A percentile compares a stretch with the other conserved stretches of the same genome.
These are phyloP conservation scores for Populus euphratica DNA, from an alignment of 345 rosid species.

Conservation along the genomic window DNA sequence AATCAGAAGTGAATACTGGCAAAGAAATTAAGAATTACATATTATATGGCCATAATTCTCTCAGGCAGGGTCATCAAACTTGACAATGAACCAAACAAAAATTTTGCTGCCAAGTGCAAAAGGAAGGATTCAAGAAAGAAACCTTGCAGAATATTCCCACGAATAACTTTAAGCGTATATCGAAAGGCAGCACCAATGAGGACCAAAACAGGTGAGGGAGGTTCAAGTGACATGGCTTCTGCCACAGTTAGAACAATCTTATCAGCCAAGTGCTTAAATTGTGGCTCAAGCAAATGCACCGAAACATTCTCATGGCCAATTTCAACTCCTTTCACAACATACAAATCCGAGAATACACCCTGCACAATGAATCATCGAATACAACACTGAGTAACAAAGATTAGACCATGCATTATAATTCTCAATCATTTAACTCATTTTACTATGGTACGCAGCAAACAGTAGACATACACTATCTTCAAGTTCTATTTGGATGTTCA, in stretches of 20 bases:
- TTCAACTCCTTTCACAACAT: constrained; percentile 69
- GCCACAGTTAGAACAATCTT: constrained; percentile 80
- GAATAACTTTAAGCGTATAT: constrained; percentile 71
- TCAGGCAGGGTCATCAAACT: background rate
- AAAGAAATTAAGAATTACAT: background rate
- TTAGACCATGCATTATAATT: background rate
- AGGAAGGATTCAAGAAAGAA: constrained; percentile 17
- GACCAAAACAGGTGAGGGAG: constrained; percentile 82
- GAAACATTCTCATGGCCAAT: constrained; percentile 89
- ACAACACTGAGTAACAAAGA: constrained; percentile 5
- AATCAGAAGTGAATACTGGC: background rate
- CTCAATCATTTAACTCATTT: background rate
- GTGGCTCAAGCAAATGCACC: constrained; percentile 74
- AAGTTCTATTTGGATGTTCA: constrained; percentile 70
- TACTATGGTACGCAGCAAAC: background rate
- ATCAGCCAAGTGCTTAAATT: constrained; percentile 55
- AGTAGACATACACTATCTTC: constrained; percentile 66
- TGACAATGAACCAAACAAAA: background rate
- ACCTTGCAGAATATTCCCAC: constrained; percentile 83
- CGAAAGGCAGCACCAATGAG: constrained; percentile 73
- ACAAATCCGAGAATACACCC: constrained; percentile 87
- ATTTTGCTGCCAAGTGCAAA: background rate
- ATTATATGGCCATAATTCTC: background rate
- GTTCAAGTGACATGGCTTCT: constrained; percentile 93
- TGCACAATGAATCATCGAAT: constrained; percentile 35